Conservation (phyloP, 495 filamentous ascomycete species). For the Neurospora sp. region DNA sequence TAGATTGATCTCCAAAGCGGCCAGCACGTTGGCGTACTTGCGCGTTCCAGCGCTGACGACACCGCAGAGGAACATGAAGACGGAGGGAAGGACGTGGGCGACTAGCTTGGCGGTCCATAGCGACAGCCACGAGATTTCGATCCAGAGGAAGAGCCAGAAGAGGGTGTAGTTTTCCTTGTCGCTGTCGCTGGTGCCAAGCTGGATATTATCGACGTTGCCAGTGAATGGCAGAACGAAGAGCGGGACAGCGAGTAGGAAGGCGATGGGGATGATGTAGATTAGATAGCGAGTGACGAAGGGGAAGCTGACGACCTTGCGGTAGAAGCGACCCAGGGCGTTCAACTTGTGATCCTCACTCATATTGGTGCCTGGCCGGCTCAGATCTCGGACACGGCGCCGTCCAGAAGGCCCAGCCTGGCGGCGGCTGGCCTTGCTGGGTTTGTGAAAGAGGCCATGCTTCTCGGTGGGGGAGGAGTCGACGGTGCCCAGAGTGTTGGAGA, state of each 20-base stretch:
- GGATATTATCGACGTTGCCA: conserved; percentile 22
- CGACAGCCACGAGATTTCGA: conserved; percentile 81
- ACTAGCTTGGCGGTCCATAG: conserved; percentile 82
- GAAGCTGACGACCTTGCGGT: conserved; percentile 74
- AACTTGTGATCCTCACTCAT: conserved; percentile 46
- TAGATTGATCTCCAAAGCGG: conserved; percentile 71
- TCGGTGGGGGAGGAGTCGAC: conserved; percentile 17
- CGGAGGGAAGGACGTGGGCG: conserved; percentile 62
- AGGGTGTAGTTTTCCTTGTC: conserved; percentile 39
- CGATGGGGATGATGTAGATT: conserved; percentile 77
- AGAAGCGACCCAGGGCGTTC: conserved; percentile 78
- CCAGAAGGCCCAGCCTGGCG: conserved; percentile 29
- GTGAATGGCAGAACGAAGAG: conserved; percentile 62
- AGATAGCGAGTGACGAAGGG: conserved; percentile 81
- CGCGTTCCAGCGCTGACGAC: conserved; percentile 84
- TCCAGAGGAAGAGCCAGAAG: conserved; percentile 79
- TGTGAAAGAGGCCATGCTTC: conserved; percentile 41
- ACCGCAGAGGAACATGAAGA: conserved; percentile 83
- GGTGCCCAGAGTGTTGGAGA: conserved; percentile 15
- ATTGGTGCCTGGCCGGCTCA: conserved; percentile 47
- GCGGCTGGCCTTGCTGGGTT: conserved; percentile 1
- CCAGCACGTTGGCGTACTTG: conserved; percentile 81
- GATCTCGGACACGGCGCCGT: conserved; percentile 43
- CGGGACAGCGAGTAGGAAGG: conserved; percentile 63
- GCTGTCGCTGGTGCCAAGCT: conserved; percentile 29